Conservation (phyloP, 2,329 filamentous ascomycete genomes). For the Emericellopsis atlantica region DNA sequence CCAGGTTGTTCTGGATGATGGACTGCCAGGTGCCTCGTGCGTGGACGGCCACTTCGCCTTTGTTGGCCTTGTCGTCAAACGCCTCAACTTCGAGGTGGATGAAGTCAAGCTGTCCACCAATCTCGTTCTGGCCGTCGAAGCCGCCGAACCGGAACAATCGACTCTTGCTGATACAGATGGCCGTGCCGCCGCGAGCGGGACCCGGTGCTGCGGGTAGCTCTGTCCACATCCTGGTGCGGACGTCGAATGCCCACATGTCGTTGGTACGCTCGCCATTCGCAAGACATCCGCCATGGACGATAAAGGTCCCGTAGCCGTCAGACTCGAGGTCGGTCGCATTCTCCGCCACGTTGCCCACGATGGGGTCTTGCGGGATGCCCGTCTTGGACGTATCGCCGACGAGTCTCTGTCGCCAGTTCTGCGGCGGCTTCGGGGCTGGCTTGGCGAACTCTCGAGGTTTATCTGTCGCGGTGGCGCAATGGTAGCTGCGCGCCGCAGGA, state of each 20-base stretch:
- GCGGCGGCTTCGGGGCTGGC: constrained; percentile 18
- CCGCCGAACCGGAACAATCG: constrained; percentile 71
- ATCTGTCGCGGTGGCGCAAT: constrained; percentile 45
- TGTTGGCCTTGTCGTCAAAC: constrained; percentile 35
- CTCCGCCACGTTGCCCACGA: constrained; percentile 43
- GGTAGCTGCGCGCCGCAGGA: constrained; percentile 60
- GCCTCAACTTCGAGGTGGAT: constrained; percentile 43
- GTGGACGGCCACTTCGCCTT: constrained; percentile 35
- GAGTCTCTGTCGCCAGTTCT: constrained; percentile 43
- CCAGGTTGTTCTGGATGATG: constrained; percentile 24
- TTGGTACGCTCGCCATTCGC: constrained; percentile 44
- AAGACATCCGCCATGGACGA: constrained; percentile 66
- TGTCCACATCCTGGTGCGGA: constrained; percentile 52
- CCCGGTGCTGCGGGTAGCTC: constrained; percentile 55
- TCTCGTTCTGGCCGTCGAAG: constrained; percentile 57
- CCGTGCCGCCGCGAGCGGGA: constrained; percentile 52
- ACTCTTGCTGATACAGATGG: constrained; percentile 50
- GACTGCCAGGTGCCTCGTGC: constrained; percentile 43
- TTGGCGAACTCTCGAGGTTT: constrained; percentile 38
- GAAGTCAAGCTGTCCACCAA: constrained; percentile 61
- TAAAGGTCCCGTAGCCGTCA: constrained; percentile 54
- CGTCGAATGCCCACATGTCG: constrained; percentile 71
- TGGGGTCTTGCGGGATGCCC: constrained; percentile 46
- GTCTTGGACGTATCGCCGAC: constrained; percentile 39
- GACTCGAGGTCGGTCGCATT: constrained; percentile 46